Evolutionary conservation across 192 early-diverging fungal genomes (phyloP).

Genomic region (Gryganskiella cystojenkinii): DNA sequence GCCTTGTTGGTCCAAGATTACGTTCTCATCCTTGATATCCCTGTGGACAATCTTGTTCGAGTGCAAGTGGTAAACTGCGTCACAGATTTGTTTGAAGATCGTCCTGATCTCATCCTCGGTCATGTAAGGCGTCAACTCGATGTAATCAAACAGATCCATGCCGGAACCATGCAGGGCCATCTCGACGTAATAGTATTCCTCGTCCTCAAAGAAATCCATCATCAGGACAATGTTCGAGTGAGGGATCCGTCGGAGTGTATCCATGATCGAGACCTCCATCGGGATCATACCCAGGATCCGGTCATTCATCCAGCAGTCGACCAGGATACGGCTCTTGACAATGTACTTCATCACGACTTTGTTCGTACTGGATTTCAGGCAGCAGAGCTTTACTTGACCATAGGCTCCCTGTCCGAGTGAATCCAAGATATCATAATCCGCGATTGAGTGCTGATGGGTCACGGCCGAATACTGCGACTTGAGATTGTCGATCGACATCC

Average conservation of each 20-base stretch:
- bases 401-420: constrained; percentile 79
- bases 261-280: constrained; percentile 80
- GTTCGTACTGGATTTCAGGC: constrained; percentile 55
- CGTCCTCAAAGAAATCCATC: constrained; percentile 82
- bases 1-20: constrained; percentile 71
- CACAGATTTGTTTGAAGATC: constrained; percentile 69
- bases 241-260: constrained; percentile 64
- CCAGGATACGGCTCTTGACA: constrained; percentile 73
- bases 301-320: constrained; percentile 77
- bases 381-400: constrained; percentile 73
- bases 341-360: constrained; percentile 79
- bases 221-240: constrained; percentile 65
- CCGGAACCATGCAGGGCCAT: constrained; percentile 68
- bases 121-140: constrained; percentile 70
- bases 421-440: constrained; percentile 70
- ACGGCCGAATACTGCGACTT: constrained; percentile 58
- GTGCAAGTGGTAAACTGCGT: constrained; percentile 70
- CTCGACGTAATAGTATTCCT: constrained; percentile 75
- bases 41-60: constrained; percentile 76
- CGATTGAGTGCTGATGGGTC: constrained; percentile 54
- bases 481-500: constrained; percentile 36
- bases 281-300: constrained; percentile 74
- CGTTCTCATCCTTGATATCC: constrained; percentile 93
- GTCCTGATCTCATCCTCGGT: constrained; percentile 61
- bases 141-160: constrained; percentile 78